Evolutionary conservation across 192 early-diverging fungal species (phyloP).

Genomic region (Rhizophagus clarus): DNA sequence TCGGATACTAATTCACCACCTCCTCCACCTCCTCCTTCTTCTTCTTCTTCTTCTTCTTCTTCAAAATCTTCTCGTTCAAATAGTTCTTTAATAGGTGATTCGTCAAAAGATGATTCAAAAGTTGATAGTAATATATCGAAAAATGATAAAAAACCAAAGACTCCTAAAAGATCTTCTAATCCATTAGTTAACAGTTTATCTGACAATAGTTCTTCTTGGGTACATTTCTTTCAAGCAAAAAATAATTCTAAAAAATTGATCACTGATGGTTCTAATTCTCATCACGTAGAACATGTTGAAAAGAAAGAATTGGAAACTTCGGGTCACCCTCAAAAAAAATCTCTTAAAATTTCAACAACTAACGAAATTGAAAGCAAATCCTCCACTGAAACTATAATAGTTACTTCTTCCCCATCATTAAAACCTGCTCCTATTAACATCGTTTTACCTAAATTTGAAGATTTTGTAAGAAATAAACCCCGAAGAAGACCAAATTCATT

Average conservation of each 20-base stretch:
- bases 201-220: conserved; percentile 2
- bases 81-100: background rate
- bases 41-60: background rate
- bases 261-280: background rate
- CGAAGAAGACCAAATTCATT: background rate
- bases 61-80: background rate
- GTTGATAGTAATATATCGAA: background rate
- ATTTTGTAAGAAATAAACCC: background rate
- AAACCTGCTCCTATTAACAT: conserved; percentile 4
- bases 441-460: conserved; percentile 21
- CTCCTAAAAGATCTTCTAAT: background rate
- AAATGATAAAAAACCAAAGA: background rate
- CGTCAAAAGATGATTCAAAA: too few species aligned
- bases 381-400: background rate
- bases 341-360: background rate
- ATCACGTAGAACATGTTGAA: background rate
- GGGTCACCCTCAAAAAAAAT: background rate
- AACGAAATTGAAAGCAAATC: background rate
- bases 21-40: too few species aligned
- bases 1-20: background rate
- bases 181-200: conserved; percentile 12
- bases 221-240: conserved; percentile 21
- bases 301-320: background rate
- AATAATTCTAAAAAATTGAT: background rate
- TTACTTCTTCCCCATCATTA: background rate